Evolutionary conservation across 2,329 filamentous ascomycete species (phyloP).

Genomic region (Emergomyces africanus): DNA sequence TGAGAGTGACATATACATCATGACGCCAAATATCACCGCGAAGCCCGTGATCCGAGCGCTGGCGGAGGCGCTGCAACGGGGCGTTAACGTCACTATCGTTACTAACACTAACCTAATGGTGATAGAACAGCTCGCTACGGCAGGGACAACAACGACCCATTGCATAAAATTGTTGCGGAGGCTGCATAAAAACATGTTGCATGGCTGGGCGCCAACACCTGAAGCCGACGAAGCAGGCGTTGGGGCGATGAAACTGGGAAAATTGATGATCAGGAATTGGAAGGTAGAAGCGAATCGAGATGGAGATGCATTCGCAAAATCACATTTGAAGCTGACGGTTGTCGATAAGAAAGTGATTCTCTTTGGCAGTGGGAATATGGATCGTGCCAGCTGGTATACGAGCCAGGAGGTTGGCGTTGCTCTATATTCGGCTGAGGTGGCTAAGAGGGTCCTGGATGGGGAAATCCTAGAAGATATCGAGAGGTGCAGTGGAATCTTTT

Average conservation of each 20-base stretch:
- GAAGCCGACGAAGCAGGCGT: not conserved
- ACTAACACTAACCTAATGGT: slow-evolving; percentile 61
- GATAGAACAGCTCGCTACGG: slow-evolving; percentile 67
- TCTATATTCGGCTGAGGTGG: slow-evolving; percentile 34
- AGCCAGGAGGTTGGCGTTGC: slow-evolving; percentile 69
- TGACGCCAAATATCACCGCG: slow-evolving; percentile 68
- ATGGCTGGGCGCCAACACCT: too few relatives aligned
- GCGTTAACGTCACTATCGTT: slow-evolving; percentile 54
- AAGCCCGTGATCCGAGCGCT: slow-evolving; percentile 50
- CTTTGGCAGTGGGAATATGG: slow-evolving; percentile 71
- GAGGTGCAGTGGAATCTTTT: not conserved
- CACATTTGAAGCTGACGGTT: slow-evolving; percentile 65
- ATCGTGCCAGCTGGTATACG: slow-evolving; percentile 75
- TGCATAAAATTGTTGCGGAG: slow-evolving; percentile 39
- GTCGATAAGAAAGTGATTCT: slow-evolving; percentile 56
- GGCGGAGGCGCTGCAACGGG: slow-evolving; percentile 47
- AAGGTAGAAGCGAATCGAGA: not conserved
- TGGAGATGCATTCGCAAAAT: slow-evolving; percentile 26
- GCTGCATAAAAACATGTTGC: not conserved
- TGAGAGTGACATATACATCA: slow-evolving; percentile 48
- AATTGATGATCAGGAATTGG: not conserved
- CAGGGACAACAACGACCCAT: slow-evolving; percentile 57
- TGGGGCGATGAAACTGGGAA: not conserved
- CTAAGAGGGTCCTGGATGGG: slow-evolving; percentile 17
- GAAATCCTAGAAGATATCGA: not conserved